Evolutionary conservation across 768 basidiomycete species (phyloP).

Genomic region (Mycena floridula): DNA sequence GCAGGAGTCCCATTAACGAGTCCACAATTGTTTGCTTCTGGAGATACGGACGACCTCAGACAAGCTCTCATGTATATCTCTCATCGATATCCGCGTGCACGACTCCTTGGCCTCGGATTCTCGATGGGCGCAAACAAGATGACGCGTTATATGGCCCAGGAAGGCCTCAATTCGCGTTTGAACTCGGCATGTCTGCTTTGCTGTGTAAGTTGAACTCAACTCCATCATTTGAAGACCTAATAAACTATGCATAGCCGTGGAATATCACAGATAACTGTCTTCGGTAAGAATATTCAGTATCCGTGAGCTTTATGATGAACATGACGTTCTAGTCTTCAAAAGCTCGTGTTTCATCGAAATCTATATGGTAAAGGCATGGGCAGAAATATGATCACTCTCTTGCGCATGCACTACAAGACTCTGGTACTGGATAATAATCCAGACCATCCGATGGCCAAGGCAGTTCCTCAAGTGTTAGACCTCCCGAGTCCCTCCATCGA

Average conservation of each 20-base stretch:
- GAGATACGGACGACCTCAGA: slow-evolving; percentile 84
- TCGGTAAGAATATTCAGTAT: slow-evolving; percentile 28
- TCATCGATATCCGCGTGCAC: slow-evolving; percentile 67
- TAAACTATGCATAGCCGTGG: slow-evolving; percentile 38
- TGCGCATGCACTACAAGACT: background rate
- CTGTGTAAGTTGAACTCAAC: slow-evolving; percentile 48
- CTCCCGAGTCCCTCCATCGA: slow-evolving; percentile 22
- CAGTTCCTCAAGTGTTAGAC: background rate
- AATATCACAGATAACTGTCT: slow-evolving; percentile 40
- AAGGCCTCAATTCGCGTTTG: slow-evolving; percentile 58
- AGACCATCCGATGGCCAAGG: background rate
- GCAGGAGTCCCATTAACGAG: slow-evolving; percentile 81
- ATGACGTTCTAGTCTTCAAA: slow-evolving; percentile 37
- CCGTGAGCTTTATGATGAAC: background rate
- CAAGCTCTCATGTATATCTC: slow-evolving; percentile 74
- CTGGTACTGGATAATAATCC: background rate
- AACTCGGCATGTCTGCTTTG: slow-evolving; percentile 61
- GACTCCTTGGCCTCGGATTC: slow-evolving; percentile 86
- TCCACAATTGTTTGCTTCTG: slow-evolving; percentile 80
- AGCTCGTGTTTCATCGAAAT: slow-evolving; percentile 47
- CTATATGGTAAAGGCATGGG: slow-evolving; percentile 79
- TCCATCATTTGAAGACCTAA: slow-evolving; percentile 13
- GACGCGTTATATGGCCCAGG: slow-evolving; percentile 83
- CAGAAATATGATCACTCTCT: slow-evolving; percentile 31
- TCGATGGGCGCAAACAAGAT: slow-evolving; percentile 91